Evolutionary conservation across 352 stramenopile genomes (phyloP).

Genomic region (Globisporangium sylvaticum): DNA sequence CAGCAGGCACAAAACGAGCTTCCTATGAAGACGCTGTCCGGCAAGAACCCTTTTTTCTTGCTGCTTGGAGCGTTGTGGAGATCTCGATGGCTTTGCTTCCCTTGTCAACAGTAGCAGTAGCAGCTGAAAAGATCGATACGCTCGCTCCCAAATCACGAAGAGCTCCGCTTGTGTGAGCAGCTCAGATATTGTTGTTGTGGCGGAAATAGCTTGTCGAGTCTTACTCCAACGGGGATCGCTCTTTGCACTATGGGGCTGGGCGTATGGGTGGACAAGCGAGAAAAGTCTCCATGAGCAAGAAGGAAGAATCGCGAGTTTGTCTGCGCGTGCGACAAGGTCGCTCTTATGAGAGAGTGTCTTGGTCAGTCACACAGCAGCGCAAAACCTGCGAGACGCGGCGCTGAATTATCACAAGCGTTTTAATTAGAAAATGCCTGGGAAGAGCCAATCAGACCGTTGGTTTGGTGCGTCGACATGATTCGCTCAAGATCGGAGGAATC

Average conservation of each 20-base stretch:
- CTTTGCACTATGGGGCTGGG: not conserved
- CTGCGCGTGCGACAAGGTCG: not conserved
- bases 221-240: not conserved
- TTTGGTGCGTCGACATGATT: not conserved
- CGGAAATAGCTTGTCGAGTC: not conserved
- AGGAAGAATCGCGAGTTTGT: not conserved
- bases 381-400: conserved; percentile 7
- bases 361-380: not conserved
- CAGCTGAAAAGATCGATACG: conserved; percentile 3
- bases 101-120: not conserved
- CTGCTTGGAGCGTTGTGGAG: not conserved
- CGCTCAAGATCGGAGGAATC: not conserved
- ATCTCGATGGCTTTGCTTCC: not conserved
- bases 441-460: not conserved
- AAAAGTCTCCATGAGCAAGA: not conserved
- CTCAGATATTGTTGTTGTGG: not conserved
- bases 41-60: not conserved
- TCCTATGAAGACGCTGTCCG: not conserved
- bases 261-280: not conserved
- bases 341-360: not conserved
- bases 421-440: not conserved
- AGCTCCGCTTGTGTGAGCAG: not conserved
- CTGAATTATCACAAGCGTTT: not conserved
- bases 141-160: not conserved
- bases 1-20: not conserved